A percentile compares a stretch with the other conserved stretches of the same genome.
Conservation (phyloP, 2,329 filamentous ascomycete genomes). For the Penicillium sp. region DNA sequence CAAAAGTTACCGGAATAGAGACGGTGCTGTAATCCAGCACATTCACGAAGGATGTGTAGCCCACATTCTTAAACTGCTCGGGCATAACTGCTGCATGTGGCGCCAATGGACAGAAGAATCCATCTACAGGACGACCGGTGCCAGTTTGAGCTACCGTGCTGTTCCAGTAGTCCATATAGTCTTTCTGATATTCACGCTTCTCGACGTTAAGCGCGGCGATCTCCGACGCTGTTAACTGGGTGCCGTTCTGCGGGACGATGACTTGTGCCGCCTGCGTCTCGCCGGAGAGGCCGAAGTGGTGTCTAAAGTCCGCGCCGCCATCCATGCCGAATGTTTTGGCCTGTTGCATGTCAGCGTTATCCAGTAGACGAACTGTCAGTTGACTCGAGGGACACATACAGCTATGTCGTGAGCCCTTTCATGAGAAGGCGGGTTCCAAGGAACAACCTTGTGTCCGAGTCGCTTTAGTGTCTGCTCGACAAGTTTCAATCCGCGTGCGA, state of each 20-base stretch:
- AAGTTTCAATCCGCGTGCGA: constrained; percentile 51
- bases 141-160: constrained; percentile 48
- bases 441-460: constrained; percentile 54
- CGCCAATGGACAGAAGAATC: constrained; percentile 41
- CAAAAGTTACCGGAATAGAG: constrained; percentile 53
- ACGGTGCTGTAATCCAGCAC: constrained; percentile 53
- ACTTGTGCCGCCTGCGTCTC: constrained; percentile 48
- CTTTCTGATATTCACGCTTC: constrained; percentile 53
- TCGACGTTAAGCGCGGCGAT: constrained; percentile 49
- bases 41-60: constrained; percentile 48
- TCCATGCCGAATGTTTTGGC: constrained; percentile 34
- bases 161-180: constrained; percentile 62
- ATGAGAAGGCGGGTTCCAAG: constrained; percentile 55
- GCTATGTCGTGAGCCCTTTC: constrained; percentile 36
- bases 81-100: constrained; percentile 42
- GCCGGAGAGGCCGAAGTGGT: constrained; percentile 51
- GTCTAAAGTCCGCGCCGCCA: constrained; percentile 49
- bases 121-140: constrained; percentile 52
- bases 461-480: constrained; percentile 47
- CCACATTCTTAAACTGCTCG: constrained; percentile 44
- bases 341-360: constrained; percentile 19
- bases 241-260: constrained; percentile 29
- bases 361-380: neutral
- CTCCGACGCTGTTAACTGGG: constrained; percentile 39
- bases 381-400: constrained; percentile 27